These are phyloP conservation scores for Pseudopyricularia cyperi DNA, from an alignment of 2,329 filamentous ascomycete species.

Conservation along the genomic window DNA sequence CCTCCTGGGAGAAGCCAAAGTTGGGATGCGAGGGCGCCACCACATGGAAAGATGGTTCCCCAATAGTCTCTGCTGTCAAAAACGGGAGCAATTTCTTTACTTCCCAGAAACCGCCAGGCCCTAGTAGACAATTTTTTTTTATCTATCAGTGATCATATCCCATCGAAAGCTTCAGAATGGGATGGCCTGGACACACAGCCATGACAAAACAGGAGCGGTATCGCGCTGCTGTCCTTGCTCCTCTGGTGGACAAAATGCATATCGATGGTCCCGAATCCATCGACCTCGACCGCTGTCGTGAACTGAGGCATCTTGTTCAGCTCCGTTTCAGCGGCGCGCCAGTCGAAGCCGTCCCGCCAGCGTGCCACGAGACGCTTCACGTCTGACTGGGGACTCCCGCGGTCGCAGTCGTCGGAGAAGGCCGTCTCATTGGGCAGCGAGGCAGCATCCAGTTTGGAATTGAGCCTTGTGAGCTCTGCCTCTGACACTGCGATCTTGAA, in stretches of 20 bases:
- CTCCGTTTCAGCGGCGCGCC: conserved; percentile 43
- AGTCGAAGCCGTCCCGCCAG: conserved; percentile 48
- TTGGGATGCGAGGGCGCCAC: conserved; percentile 45
- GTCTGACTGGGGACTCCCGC: conserved; percentile 46
- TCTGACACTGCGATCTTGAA: neutral
- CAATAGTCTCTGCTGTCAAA: conserved; percentile 20
- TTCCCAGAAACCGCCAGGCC: conserved; percentile 57
- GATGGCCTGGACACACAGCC: conserved; percentile 27
- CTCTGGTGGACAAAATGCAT: conserved; percentile 52
- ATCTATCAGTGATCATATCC: neutral
- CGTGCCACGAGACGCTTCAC: conserved; percentile 43
- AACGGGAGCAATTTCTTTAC: conserved; percentile 46
- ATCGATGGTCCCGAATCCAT: conserved; percentile 44
- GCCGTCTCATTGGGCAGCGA: conserved; percentile 11
- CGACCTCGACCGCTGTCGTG: conserved; percentile 35
- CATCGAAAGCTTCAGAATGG: neutral
- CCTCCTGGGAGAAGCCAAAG: conserved; percentile 30
- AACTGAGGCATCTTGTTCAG: conserved; percentile 51
- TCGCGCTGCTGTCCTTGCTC: conserved; percentile 34
- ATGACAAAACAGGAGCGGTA: conserved; percentile 56
- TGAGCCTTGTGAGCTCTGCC: neutral
- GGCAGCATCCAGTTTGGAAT: neutral
- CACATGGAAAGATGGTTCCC: conserved; percentile 35
- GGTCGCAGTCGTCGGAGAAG: conserved; percentile 26
- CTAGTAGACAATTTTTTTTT: neutral